Evolutionary conservation across 192 early-diverging fungal species (phyloP).

Genomic region (Podila epicladia): DNA sequence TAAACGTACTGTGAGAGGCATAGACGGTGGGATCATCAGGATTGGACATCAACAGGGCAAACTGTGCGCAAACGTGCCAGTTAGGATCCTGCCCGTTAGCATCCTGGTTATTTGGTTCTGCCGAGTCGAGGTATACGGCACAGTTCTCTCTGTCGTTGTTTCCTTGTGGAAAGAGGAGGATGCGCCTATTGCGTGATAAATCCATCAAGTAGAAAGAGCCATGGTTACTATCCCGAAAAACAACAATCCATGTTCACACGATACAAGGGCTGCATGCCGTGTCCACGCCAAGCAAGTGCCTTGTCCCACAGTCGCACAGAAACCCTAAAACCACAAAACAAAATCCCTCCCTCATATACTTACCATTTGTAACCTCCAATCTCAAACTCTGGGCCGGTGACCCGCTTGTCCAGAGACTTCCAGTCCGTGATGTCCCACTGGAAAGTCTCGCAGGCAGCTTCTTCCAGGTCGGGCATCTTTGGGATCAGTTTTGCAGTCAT

Average conservation of each 20-base stretch:
- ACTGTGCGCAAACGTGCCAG: conserved; percentile 88
- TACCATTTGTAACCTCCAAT: conserved; percentile 60
- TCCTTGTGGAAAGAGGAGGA: conserved; percentile 91
- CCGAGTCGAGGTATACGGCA: conserved; percentile 89
- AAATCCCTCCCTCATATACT: not conserved
- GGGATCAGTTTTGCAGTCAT: conserved; percentile 55
- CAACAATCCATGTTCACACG: too few relatives aligned
- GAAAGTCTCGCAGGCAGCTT: conserved; percentile 46
- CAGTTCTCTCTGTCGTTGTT: conserved; percentile 75
- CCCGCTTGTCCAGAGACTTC: conserved; percentile 47
- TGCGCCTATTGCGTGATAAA: conserved; percentile 64
- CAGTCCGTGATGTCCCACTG: conserved; percentile 55
- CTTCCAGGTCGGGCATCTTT: conserved; percentile 49
- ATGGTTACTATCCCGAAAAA: too few relatives aligned
- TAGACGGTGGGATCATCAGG: conserved; percentile 69
- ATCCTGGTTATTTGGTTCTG: conserved; percentile 64
- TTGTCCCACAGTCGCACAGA: not conserved
- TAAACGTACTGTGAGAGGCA: conserved; percentile 50
- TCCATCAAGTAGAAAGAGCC: too few relatives aligned
- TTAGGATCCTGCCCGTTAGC: conserved; percentile 46
- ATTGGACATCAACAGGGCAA: conserved; percentile 82
- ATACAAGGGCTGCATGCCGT: not conserved
- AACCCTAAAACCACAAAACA: not conserved
- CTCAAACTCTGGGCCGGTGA: conserved; percentile 60
- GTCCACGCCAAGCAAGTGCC: too few relatives aligned